A percentile compares a stretch with the other conserved stretches of the same genome.
phyloP scores from a whole-genome alignment of 2,329 filamentous ascomycete species.

The Venturiaceae sp. region DNA sequence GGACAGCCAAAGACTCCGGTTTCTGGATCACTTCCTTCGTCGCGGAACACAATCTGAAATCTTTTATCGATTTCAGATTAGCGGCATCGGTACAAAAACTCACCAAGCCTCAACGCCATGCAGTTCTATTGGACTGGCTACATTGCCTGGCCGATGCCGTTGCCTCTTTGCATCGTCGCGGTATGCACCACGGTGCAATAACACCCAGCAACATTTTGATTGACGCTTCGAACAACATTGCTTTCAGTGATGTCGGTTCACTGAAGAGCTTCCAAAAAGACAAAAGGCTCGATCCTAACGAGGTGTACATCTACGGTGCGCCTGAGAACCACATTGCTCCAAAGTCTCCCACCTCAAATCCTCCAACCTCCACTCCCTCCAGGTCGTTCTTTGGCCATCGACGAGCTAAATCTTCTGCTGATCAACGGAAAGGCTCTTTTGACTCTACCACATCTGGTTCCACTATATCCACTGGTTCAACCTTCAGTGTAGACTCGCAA shows the following conservation, averaged over 20 bases:
- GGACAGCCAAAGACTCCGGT: conserved; percentile 52
- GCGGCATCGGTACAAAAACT: conserved; percentile 54
- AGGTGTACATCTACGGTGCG: conserved; percentile 63
- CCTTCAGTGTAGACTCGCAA: background rate
- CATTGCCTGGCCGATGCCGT: conserved; percentile 62
- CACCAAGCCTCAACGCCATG: conserved; percentile 48
- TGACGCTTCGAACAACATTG: conserved; percentile 54
- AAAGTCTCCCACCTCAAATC: background rate
- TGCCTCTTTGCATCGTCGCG: conserved; percentile 55
- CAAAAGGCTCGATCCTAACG: conserved; percentile 52
- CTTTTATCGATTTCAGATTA: conserved; percentile 52
- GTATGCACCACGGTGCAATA: conserved; percentile 58
- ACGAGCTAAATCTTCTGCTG: background rate
- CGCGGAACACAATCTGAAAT: conserved; percentile 56
- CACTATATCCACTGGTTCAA: background rate
- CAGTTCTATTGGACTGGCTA: conserved; percentile 61
- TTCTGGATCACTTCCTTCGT: conserved; percentile 60
- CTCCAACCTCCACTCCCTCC: background rate
- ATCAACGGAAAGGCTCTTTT: background rate
- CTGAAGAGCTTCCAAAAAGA: conserved; percentile 40
- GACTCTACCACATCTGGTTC: background rate
- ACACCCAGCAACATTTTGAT: conserved; percentile 62
- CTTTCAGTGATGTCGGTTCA: conserved; percentile 52
- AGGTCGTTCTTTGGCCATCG: background rate
- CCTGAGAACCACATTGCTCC: conserved; percentile 40